Base-by-base conservation (phyloP, 2,329 filamentous ascomycete genomes). In the Ophiocordyceps robertsii region DNA sequence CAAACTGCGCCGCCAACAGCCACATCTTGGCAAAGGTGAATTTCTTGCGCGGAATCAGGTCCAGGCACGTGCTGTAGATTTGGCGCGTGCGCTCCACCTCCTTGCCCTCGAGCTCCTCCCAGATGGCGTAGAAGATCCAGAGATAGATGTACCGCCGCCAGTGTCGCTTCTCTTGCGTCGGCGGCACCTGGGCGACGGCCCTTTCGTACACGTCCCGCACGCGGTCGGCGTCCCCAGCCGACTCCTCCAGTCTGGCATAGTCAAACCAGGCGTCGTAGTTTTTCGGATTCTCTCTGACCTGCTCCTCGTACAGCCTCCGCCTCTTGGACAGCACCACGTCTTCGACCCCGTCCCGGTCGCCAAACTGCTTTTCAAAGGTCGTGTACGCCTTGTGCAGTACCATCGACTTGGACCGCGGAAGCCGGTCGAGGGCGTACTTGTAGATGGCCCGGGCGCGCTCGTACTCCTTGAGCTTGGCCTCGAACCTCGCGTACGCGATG, bases 191-290 rank as follows among this genome's bases (percentile, higher is more conserved):
- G 6, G 92, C 88, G 52, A 98, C 94, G 2, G 92, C 92, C 53
- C 88, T 77, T 64, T 98, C 92, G 63, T 96, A 98, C 13, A 94
- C 80, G 51, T 98, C 92, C 30, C 92, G 79, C 2, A 95, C 82
- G 36, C 85, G 79, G 49, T 94, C 88, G 1, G 76, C 66, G 56
- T 95, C 84, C 9, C 85, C 84, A 1, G 85, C 81, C 0, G 79
- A 77, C 63, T 98, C 92, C 60, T 98, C 92, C 7, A 98, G 67
- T 8, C 85, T 76, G 24, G 89, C 88, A 60, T 90, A 95, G 62
- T 96, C 92, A 52, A 98, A 90, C 92, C 92, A 98, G 12, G 81
- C 76, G 56, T 98, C 92, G 67, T 98, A 98, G 62, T 95, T 95
- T 56, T 93, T 92, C 2, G 89, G 78, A 55, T 95, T 96, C 57